phyloP scores from a whole-genome alignment of 768 basidiomycete genomes.

The Multifurca ochricompacta region DNA sequence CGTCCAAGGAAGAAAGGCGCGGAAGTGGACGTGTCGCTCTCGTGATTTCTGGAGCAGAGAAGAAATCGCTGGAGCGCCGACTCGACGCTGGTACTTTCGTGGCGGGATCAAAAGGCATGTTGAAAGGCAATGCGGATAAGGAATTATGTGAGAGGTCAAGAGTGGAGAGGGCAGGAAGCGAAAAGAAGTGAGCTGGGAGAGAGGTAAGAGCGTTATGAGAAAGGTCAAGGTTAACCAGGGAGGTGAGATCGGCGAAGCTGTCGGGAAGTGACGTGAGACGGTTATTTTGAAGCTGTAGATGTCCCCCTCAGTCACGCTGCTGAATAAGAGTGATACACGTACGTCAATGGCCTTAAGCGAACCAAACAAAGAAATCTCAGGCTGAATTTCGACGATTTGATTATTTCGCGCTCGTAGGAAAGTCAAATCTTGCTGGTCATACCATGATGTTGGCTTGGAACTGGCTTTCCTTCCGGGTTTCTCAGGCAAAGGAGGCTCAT shows the following conservation, averaged over 20 bases:
- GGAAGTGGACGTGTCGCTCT: conserved; percentile 62
- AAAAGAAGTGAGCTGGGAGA: conserved; percentile 57
- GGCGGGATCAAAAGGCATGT: conserved; percentile 40
- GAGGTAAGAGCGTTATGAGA: conserved; percentile 62
- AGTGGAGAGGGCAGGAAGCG: conserved; percentile 56
- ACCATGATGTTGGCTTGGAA: conserved; percentile 52
- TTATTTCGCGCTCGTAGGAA: conserved; percentile 76
- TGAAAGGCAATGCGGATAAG: conserved; percentile 53
- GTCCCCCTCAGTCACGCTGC: conserved; percentile 4
- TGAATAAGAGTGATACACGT: conserved; percentile 26
- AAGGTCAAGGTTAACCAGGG: conserved; percentile 60
- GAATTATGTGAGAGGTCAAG: conserved; percentile 70
- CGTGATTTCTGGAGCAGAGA: conserved; percentile 45
- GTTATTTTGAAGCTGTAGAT: conserved; percentile 64
- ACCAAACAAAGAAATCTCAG: conserved; percentile 78
- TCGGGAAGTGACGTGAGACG: conserved; percentile 53
- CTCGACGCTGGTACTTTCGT: conserved; percentile 23
- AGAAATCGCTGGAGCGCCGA: conserved; percentile 47
- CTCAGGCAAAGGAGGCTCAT: conserved; percentile 45
- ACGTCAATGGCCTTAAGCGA: conserved; percentile 76
- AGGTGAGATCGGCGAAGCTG: conserved; percentile 59
- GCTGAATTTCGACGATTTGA: conserved; percentile 69
- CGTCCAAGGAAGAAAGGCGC: conserved; percentile 53
- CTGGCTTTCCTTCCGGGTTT: conserved; percentile 30
- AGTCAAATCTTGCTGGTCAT: conserved; percentile 71